These are phyloP conservation scores for Gaeumannomyces tritici DNA, from an alignment of 2,329 filamentous ascomycete genomes.

Conservation along the genomic window DNA sequence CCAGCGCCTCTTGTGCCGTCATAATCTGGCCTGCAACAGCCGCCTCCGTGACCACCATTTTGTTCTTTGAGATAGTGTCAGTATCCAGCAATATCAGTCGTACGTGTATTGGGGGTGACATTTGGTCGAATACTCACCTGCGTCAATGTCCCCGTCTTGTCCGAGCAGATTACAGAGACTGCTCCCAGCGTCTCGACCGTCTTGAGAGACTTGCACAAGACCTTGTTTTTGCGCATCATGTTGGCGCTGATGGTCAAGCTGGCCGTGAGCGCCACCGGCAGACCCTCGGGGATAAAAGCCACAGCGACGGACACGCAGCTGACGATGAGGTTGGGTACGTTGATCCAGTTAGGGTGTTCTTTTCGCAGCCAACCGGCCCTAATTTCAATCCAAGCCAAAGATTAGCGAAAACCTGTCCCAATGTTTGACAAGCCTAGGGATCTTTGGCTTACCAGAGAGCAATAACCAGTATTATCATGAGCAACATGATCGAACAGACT, in stretches of 20 bases:
- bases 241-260: conserved; percentile 69
- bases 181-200: conserved; percentile 68
- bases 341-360: conserved; percentile 60
- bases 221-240: conserved; percentile 66
- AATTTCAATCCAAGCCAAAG: conserved; percentile 24
- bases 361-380: conserved; percentile 63
- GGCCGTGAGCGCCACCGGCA: conserved; percentile 60
- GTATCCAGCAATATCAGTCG: background rate
- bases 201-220: conserved; percentile 71
- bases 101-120: background rate
- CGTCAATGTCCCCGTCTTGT: conserved; percentile 67
- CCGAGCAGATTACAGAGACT: conserved; percentile 65
- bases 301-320: conserved; percentile 63
- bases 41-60: conserved; percentile 65
- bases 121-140: conserved; percentile 22
- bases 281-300: conserved; percentile 67
- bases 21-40: conserved; percentile 43
- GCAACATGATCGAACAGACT: conserved; percentile 54
- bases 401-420: conserved; percentile 24
- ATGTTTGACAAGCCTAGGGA: no score
- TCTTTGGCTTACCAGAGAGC: conserved; percentile 44
- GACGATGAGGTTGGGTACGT: conserved; percentile 62
- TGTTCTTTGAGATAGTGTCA: conserved; percentile 35
- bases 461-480: conserved; percentile 55
- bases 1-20: conserved; percentile 39